Conservation (phyloP, 805 yeast species). For the Wickerhamiella sergipiensis region DNA sequence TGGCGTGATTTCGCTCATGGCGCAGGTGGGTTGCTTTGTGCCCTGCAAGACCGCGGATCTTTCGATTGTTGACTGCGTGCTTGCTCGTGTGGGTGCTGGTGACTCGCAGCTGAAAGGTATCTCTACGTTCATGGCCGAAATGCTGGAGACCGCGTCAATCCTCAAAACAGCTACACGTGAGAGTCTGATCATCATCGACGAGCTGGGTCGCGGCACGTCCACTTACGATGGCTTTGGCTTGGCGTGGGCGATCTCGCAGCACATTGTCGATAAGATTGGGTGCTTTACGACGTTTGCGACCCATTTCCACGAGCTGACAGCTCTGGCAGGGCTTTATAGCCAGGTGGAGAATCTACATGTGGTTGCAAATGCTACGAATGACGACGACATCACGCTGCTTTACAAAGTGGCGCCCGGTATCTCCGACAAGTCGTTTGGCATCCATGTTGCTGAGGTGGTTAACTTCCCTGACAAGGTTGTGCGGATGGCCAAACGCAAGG, state of each 20-base stretch:
- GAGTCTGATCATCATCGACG: constrained; percentile 82
- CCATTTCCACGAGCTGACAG: constrained; percentile 92
- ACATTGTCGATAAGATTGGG: constrained; percentile 52
- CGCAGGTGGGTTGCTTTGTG: constrained; percentile 65
- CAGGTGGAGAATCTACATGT: constrained; percentile 74
- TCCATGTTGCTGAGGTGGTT: constrained; percentile 93
- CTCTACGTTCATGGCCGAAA: constrained; percentile 92
- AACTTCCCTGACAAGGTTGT: constrained; percentile 84
- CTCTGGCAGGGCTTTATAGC: constrained; percentile 47
- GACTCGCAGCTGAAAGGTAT: constrained; percentile 95
- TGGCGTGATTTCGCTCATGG: constrained; percentile 56
- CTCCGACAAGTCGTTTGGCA: constrained; percentile 91
- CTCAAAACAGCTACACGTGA: constrained; percentile 63
- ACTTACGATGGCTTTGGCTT: constrained; percentile 96
- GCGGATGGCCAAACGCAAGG: constrained; percentile 90
- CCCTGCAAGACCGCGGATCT: constrained; percentile 72
- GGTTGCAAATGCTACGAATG: constrained; percentile 69
- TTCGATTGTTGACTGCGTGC: constrained; percentile 75
- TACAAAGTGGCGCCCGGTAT: constrained; percentile 96
- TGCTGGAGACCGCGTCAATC: constrained; percentile 87
- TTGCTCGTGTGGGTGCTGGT: constrained; percentile 97
- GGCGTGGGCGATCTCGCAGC: constrained; percentile 92
- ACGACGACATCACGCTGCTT: constrained; percentile 53
- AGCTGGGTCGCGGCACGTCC: constrained; percentile 85
- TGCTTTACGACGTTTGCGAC: constrained; percentile 90